phyloP scores from a whole-genome alignment of 2,329 filamentous ascomycete species.

The Trichoderma sp. region DNA sequence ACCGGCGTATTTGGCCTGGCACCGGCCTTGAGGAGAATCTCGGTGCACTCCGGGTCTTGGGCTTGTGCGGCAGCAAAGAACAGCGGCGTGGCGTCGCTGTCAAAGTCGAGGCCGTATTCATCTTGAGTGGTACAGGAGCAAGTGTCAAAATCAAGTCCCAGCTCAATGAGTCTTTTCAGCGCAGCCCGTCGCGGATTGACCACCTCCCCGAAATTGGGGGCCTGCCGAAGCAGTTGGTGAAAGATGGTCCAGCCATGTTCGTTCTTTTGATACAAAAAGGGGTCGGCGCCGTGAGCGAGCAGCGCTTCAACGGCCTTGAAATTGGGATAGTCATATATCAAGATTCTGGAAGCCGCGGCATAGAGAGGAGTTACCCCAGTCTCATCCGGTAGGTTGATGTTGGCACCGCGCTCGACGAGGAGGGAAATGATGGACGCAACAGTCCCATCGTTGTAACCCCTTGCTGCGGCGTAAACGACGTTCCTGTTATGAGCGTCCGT shows the following conservation, averaged over 20 bases:
- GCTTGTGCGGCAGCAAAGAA: neutral
- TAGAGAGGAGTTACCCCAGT: neutral
- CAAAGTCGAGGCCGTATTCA: neutral
- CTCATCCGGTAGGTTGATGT: neutral
- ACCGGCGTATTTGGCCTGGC: neutral
- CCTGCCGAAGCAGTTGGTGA: neutral
- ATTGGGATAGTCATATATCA: neutral
- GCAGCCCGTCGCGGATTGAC: neutral
- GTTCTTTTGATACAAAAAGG: neutral
- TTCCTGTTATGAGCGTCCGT: neutral
- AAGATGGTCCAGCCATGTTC: neutral
- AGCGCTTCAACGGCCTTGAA: neutral
- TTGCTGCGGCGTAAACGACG: neutral
- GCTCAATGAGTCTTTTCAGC: neutral
- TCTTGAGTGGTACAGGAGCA: neutral
- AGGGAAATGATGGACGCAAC: neutral
- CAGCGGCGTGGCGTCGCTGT: neutral
- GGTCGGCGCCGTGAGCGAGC: neutral
- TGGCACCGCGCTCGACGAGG: neutral
- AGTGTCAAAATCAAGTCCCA: neutral
- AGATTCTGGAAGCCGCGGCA: neutral
- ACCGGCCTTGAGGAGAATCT: neutral
- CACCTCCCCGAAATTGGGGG: neutral
- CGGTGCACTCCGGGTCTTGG: neutral
- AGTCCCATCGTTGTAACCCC: neutral